These are phyloP conservation scores for Nicotiana tabacum DNA, from an alignment of 257 asterid species.

Conservation along the genomic window DNA sequence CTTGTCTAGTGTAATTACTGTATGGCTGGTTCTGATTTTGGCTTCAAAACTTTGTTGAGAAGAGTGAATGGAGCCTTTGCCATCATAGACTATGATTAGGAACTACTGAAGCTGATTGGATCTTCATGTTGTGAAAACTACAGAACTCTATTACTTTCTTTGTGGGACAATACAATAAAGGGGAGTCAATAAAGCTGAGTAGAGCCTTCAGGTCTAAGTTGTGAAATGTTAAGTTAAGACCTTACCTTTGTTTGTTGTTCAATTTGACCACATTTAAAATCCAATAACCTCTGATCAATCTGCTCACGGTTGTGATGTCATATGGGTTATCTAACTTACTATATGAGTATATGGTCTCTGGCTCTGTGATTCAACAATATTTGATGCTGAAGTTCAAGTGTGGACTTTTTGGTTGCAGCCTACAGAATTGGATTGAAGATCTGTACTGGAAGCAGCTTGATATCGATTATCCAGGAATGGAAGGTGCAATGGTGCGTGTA, in stretches of 20 bases:
- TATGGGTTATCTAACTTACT: background rate
- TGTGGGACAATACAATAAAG: background rate
- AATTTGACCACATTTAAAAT: background rate
- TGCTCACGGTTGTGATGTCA: background rate
- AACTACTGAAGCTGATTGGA: background rate
- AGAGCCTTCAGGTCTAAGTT: background rate
- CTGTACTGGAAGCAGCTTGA: slow-evolving; percentile 97
- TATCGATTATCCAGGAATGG: slow-evolving; percentile 80
- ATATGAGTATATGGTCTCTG: slow-evolving; percentile 3
- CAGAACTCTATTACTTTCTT: background rate
- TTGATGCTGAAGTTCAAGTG: background rate
- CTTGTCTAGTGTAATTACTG: background rate
- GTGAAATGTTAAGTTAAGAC: background rate
- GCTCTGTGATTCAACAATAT: background rate
- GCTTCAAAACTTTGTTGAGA: background rate
- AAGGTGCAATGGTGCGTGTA: slow-evolving; percentile 73
- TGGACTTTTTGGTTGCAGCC: slow-evolving; percentile 40
- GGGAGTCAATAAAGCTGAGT: background rate
- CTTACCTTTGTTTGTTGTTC: background rate
- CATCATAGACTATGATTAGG: background rate
- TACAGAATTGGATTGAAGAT: slow-evolving; percentile 95
- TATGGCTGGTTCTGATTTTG: background rate
- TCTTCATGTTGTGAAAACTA: background rate
- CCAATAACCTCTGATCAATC: background rate
- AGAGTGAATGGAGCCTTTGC: background rate